Evolutionary conservation across 2,329 filamentous ascomycete species (phyloP).

Genomic region (Neonectria coccinea): DNA sequence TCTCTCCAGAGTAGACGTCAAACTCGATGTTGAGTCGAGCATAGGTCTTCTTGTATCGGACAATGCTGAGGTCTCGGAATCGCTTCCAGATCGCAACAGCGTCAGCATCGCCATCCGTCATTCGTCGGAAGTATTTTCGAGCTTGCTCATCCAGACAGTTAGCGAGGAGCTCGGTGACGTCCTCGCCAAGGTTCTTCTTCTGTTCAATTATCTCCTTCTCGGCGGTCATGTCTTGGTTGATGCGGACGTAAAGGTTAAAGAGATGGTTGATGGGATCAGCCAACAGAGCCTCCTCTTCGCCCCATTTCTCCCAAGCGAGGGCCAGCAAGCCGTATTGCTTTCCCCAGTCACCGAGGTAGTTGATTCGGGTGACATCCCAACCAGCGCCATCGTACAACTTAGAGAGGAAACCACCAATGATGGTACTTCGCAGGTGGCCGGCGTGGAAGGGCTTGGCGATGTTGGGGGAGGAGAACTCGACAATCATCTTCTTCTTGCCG

Average conservation of each 20-base stretch:
- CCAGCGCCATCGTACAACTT: conserved; percentile 78
- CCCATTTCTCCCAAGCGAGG: conserved; percentile 80
- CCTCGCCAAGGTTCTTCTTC: conserved; percentile 65
- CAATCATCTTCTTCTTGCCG: conserved; percentile 74
- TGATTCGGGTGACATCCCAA: conserved; percentile 80
- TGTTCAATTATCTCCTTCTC: conserved; percentile 76
- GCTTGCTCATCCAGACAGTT: conserved; percentile 79
- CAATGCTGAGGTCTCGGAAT: conserved; percentile 75
- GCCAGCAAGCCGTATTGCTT: conserved; percentile 57
- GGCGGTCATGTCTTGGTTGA: conserved; percentile 73
- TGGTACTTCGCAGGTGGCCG: conserved; percentile 81
- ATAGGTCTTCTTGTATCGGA: conserved; percentile 75
- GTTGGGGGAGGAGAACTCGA: conserved; percentile 89
- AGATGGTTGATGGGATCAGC: conserved; percentile 85
- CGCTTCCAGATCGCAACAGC: conserved; percentile 73
- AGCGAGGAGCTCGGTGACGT: conserved; percentile 60
- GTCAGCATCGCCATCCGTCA: conserved; percentile 74
- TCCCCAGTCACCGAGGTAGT: conserved; percentile 56
- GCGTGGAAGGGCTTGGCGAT: conserved; percentile 89
- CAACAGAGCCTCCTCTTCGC: conserved; percentile 76
- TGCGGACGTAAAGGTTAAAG: conserved; percentile 84
- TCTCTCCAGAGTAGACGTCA: conserved; percentile 79
- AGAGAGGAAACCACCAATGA: conserved; percentile 81
- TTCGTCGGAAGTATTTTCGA: conserved; percentile 76
- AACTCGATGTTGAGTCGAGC: conserved; percentile 77